phyloP scores from a whole-genome alignment of 176 grass and related monocot species.

The Bonia amplexicaulis region DNA sequence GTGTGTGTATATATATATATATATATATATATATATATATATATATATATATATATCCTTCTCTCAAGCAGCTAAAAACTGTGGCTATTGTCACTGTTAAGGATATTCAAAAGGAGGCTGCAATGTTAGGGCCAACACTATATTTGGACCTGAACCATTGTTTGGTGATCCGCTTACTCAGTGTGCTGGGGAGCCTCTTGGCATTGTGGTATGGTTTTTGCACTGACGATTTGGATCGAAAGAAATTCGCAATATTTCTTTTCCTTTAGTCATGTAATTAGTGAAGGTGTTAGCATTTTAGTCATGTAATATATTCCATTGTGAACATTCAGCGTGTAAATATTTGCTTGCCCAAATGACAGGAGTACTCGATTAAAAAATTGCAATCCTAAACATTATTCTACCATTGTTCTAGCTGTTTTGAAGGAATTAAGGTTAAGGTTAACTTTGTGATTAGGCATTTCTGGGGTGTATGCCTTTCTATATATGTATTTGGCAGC shows the following conservation, averaged over 20 bases:
- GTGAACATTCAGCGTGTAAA: not conserved
- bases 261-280: not conserved
- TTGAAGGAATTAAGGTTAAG: conserved; percentile 17
- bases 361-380: not conserved
- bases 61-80: conserved; percentile 35
- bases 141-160: too few species aligned
- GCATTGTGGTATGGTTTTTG: conserved; percentile 46
- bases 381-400: not conserved
- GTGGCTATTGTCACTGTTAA: conserved; percentile 38
- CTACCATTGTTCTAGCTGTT: not conserved
- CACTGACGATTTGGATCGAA: conserved; percentile 6
- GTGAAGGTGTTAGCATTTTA: conserved; percentile 36
- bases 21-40: conserved; percentile 91
- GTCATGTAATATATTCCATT: conserved; percentile 26
- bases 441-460: not conserved
- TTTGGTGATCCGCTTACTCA: too few species aligned
- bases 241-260: not conserved
- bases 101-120: conserved; percentile 44
- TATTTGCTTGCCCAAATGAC: not conserved
- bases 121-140: conserved; percentile 52
- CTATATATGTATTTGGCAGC: not conserved
- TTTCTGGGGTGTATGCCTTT: not conserved
- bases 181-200: conserved; percentile 57
- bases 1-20: conserved; percentile 93
- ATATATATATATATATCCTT: too few species aligned